Percentiles rank a stretch among this genome's conserved stretches.
phyloP scores from a whole-genome alignment of 352 stramenopile species.

The Pilasporangium apinafurcum region DNA sequence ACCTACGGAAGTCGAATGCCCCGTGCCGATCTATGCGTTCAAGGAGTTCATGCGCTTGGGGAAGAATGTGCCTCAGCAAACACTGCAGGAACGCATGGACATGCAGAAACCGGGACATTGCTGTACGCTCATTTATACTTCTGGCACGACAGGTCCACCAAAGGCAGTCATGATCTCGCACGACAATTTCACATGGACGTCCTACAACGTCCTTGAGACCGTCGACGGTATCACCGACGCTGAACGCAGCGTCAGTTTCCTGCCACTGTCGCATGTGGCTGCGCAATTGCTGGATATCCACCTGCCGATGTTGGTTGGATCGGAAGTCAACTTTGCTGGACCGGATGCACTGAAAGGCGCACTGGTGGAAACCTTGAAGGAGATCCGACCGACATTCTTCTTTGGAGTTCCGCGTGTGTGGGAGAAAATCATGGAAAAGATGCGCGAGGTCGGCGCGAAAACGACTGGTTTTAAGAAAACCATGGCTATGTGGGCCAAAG shows the following conservation, averaged over 20 bases:
- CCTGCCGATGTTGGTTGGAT: slow-evolving; percentile 51
- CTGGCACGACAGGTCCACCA: slow-evolving; percentile 59
- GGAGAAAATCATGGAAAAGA: slow-evolving; percentile 85
- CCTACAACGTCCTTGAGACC: slow-evolving; percentile 41
- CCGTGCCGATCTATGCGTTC: slow-evolving; percentile 56
- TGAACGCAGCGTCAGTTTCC: slow-evolving; percentile 69
- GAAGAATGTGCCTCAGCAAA: slow-evolving; percentile 17
- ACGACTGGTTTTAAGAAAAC: slow-evolving; percentile 83
- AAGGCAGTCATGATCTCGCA: slow-evolving; percentile 78
- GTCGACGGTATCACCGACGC: slow-evolving; percentile 38
- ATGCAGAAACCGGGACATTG: slow-evolving; percentile 52
- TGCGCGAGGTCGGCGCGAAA: slow-evolving; percentile 42
- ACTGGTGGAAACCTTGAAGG: slow-evolving; percentile 55
- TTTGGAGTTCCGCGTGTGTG: slow-evolving; percentile 83
- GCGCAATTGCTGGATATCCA: slow-evolving; percentile 80
- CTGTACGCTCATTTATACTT: slow-evolving; percentile 90
- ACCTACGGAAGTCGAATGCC: slow-evolving; percentile 19
- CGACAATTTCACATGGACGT: slow-evolving; percentile 71
- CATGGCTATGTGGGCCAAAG: slow-evolving; percentile 81
- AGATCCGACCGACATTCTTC: slow-evolving; percentile 67
- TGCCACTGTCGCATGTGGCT: slow-evolving; percentile 80
- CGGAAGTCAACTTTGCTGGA: slow-evolving; percentile 66
- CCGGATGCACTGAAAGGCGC: slow-evolving; percentile 67
- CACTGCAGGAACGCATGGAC: slow-evolving; percentile 32
- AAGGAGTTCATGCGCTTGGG: slow-evolving; percentile 48